Evolutionary conservation across 768 basidiomycete genomes (phyloP), one percentile per base, ranked within the genome.

Genomic region (Termitomyces sp.): DNA sequence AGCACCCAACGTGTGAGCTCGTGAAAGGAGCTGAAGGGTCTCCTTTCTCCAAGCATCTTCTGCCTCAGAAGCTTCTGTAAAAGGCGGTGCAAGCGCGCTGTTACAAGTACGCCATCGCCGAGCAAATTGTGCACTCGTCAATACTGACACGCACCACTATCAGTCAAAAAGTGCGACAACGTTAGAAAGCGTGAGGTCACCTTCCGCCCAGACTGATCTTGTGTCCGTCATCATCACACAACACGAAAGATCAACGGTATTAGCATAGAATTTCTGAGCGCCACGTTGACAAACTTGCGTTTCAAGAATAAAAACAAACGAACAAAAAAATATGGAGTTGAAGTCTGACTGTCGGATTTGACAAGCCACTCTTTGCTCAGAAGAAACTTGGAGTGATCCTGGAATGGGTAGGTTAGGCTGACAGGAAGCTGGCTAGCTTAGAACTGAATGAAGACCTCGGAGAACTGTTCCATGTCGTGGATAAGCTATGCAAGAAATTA

Each of bases 281-380:
- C 49, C 26, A 36, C 33, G 46, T 61, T 59, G 26, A 56, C 49
- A 54, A 33, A 40, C 9, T 56, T 8, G 14, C 35, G 32, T 38
- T 9, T 30, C 8, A 23, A 57, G 33, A 36, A 48, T 41, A 50
- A 28, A 43, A 38, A 32, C 38, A 26, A 57, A 41, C 86, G 65
- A 69, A 91, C 90, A 66, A 91, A 73, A 63, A 92, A 80, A 72
- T 91, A 91, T 36, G 89, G 85, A 2, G 77, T 82, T 1, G 88
- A 85, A 16, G 74, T 80, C 48, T 74, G 74, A 40, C 75, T 74
- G 67, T 91, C 85, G 53, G 80, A 74, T 69, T 87, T 90, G 35
- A 82, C 82, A 13, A 91, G 76, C 90, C 90, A 92, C 70, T 91
- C 88, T 68, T 85, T 88, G 57, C 73, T 74, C 32, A 88, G 73